phyloP scores from a whole-genome alignment of 768 basidiomycete species.

The Leccinum rimulosum region DNA sequence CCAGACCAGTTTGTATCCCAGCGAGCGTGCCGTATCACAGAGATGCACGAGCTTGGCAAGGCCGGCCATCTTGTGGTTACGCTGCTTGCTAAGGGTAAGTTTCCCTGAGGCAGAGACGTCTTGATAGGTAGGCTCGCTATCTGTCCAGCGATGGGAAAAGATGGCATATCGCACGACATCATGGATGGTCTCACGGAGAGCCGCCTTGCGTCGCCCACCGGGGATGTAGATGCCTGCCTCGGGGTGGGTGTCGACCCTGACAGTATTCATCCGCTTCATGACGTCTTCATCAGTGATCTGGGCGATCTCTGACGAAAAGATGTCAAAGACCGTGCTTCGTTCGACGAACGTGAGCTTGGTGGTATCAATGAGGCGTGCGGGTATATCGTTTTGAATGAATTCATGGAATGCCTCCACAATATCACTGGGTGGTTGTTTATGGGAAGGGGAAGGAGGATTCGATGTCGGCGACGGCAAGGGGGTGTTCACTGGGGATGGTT shows the following conservation, averaged over 20 bases:
- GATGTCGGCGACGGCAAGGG: not conserved
- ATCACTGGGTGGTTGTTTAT: not conserved
- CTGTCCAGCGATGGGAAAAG: constrained; percentile 27
- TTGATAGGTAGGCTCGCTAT: constrained; percentile 23
- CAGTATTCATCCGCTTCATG: not conserved
- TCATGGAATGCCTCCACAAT: constrained; percentile 13
- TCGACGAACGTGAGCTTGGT: constrained; percentile 20
- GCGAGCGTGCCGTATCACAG: constrained; percentile 18
- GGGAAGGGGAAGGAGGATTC: not conserved
- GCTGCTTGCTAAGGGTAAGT: constrained; percentile 3
- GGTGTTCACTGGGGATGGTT: not conserved
- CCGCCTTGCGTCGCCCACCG: constrained; percentile 2
- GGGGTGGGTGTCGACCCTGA: not conserved
- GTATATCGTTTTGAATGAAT: constrained; percentile 26
- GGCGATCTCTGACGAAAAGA: constrained; percentile 19
- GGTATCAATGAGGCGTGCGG: constrained; percentile 27
- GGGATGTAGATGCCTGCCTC: constrained; percentile 16
- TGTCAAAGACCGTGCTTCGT: constrained; percentile 15
- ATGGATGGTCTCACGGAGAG: constrained; percentile 17
- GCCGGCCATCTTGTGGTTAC: constrained; percentile 4
- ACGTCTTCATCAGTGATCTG: constrained; percentile 18
- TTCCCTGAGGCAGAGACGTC: constrained; percentile 5
- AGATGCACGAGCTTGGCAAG: constrained; percentile 18
- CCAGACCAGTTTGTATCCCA: constrained; percentile 25
- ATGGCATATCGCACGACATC: constrained; percentile 22